phyloP scores from a whole-genome alignment of 345 rosid species.

The Carallia pectinifolia region DNA sequence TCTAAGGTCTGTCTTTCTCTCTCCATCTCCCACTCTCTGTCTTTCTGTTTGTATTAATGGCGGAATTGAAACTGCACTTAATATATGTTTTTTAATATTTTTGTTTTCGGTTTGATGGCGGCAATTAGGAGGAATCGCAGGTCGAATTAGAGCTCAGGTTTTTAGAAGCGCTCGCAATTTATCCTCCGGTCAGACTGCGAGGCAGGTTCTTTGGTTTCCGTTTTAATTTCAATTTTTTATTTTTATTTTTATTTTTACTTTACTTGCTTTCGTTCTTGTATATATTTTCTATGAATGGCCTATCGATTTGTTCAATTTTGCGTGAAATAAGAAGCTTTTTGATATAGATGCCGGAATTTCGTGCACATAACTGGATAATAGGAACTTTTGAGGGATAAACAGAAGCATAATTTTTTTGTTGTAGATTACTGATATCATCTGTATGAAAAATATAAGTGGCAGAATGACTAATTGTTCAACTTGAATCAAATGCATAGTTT shows the following conservation, averaged over 20 bases:
- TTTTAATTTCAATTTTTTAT: not conserved
- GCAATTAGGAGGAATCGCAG: conserved; percentile 78
- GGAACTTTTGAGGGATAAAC: no score
- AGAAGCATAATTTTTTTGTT: no score
- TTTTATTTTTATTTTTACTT: no score
- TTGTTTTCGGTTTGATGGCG: not conserved
- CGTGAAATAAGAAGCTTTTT: no score
- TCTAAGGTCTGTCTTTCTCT: conserved; percentile 54
- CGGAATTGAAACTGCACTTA: not conserved
- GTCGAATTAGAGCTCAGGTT: conserved; percentile 92
- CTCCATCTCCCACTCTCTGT: not conserved
- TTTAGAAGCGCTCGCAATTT: conserved; percentile 86
- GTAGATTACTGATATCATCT: no score
- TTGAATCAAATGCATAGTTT: no score
- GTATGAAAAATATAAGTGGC: no score
- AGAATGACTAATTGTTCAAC: no score
- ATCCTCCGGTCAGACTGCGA: conserved; percentile 82
- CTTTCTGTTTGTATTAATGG: not conserved
- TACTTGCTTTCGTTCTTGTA: not conserved
- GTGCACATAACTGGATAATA: no score
- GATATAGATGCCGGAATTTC: no score
- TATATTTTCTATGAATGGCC: no score
- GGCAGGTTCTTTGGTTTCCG: conserved; percentile 32
- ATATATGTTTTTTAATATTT: not conserved
- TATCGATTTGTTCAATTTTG: no score